Base-by-base conservation (phyloP, 2,329 filamentous ascomycete genomes). In the Endoconidiophora polonica region DNA sequence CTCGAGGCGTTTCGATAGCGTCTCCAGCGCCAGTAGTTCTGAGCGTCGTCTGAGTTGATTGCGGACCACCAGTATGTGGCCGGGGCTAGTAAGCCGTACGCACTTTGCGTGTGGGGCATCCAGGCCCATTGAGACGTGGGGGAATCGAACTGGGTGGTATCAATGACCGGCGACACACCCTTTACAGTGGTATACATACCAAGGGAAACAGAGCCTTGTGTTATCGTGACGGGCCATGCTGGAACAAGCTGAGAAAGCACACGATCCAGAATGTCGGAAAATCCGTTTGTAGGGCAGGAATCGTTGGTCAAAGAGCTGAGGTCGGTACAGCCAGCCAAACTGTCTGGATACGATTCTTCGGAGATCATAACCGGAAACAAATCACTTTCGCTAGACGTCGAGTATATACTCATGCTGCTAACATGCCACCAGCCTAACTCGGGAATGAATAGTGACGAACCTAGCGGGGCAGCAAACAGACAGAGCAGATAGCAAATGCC, bases 391-490 rank as follows among this genome's bases (percentile, higher is more conserved):
- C n/a, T 29, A n/a, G 16, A 14, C 9, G 9, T 33, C 5, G 36
- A 16, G n/a, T 33, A 33, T 5, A 9, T 16, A 3, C 9, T 14
- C 23, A 23, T n/a, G 10, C 23, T 29, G 12, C 44, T 24, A 12
- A 29, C 44, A 10, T 36, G 44, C 14, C 23, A 23, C 44, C 44
- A 45, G n/a, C 36, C 44, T 5, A 23, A 9, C 14, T 45, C 16
- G 4, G 44, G 44, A 14, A 45, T 33, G 26, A 45, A 45, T 5
- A 45, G 23, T 6, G 26, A 45, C 10, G 44, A 24, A n/a, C 16
- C 44, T 3, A 45, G n/a, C 22, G 44, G 44, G 6, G 44, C 44
- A n/a, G 44, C 44, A 45, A 45, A 45, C 10, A 45, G 16, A n/a
- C 23, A 12, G 24, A 45, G 26, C 12, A 16, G 16, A 7, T 33